Percentiles rank a stretch among this genome's conserved stretches.
Conservation (phyloP, 2,329 filamentous ascomycete genomes). For the Paracoccidioides brasiliensis region DNA sequence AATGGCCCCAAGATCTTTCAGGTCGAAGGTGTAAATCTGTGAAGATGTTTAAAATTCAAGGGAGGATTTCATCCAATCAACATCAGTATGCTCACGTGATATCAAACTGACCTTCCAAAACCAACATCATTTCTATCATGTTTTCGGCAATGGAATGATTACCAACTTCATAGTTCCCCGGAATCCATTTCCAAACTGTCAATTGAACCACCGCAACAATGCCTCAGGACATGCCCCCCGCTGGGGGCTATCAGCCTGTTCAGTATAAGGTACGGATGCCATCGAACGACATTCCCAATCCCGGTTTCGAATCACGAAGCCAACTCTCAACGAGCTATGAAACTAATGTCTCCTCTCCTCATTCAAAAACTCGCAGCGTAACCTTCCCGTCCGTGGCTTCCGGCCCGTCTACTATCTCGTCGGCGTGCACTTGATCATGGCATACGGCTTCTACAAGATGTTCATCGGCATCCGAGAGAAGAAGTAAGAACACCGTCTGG, state of each 20-base stretch:
- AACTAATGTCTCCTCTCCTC: constrained; percentile 5
- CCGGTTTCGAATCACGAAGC: neutral
- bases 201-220: constrained; percentile 41
- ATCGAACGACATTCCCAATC: neutral
- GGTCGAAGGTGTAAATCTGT: neutral
- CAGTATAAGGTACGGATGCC: constrained; percentile 72
- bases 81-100: neutral
- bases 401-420: constrained; percentile 66
- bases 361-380: constrained; percentile 47
- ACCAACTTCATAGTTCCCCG: constrained; percentile 11
- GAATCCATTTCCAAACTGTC: constrained; percentile 17
- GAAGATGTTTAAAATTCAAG: neutral
- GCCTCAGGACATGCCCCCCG: constrained; percentile 95
- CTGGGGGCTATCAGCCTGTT: constrained; percentile 86
- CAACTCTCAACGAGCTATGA: no score
- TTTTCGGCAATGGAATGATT: neutral
- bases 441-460: constrained; percentile 80
- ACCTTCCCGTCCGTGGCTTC: constrained; percentile 84
- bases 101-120: neutral
- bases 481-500: constrained; percentile 49
- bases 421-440: constrained; percentile 65
- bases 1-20: neutral
- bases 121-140: neutral
- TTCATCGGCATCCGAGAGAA: constrained; percentile 76
- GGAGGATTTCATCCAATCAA: neutral